phyloP scores from a whole-genome alignment of 2,329 filamentous ascomycete genomes.

The Knufia petricola region DNA sequence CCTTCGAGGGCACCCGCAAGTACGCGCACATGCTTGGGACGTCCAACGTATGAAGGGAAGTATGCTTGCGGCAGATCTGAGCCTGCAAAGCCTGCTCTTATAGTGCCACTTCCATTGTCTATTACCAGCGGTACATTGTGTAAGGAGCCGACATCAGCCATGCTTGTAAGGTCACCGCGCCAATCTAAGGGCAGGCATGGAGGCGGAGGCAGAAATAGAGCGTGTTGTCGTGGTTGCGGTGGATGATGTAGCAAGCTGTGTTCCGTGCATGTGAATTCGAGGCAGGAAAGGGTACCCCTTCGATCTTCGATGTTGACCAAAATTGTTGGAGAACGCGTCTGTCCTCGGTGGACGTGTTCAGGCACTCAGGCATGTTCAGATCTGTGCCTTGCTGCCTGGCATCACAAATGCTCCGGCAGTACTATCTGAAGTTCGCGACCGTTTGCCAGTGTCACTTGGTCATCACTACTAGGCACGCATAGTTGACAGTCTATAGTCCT shows the following conservation, averaged over 20 bases:
- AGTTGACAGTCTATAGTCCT: too few species aligned
- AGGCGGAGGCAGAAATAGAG: not conserved
- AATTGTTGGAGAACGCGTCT: not conserved
- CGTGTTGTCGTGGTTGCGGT: not conserved
- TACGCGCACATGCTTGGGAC: conserved; percentile 88
- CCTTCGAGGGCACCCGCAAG: conserved; percentile 94
- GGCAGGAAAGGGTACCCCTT: too few species aligned
- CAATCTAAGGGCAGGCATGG: not conserved
- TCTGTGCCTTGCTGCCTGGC: too few species aligned
- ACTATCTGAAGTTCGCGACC: too few species aligned
- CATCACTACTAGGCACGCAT: too few species aligned
- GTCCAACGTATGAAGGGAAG: conserved; percentile 93
- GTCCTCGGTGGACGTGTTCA: not conserved
- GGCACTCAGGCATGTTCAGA: not conserved
- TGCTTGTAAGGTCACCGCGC: conserved; percentile 5
- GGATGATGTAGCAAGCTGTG: not conserved
- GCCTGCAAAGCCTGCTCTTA: conserved; percentile 91
- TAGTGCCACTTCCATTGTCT: conserved; percentile 97
- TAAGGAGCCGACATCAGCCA: conserved; percentile 40
- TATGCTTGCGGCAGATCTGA: conserved; percentile 93
- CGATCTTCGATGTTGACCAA: not conserved
- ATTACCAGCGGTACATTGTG: conserved; percentile 98
- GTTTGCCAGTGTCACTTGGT: too few species aligned
- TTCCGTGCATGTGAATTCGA: not conserved
- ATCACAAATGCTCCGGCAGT: too few species aligned